Base-by-base conservation (phyloP, 1,284 basidiomycete species). In the Termitomyces sp. region DNA sequence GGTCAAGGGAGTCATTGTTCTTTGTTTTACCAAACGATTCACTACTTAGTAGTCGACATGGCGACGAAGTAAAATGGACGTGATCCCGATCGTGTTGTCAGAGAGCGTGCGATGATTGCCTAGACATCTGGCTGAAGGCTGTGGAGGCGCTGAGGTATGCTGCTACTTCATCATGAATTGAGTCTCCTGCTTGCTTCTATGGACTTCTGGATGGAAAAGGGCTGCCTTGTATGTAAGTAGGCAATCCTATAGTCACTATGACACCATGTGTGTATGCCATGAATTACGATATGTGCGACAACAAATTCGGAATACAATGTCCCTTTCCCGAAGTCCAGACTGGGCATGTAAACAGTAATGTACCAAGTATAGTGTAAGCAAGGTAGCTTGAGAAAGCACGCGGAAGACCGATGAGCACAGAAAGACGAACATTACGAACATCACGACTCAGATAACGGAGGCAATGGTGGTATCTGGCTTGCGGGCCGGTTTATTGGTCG, bases 401-500 rank as follows among this genome's bases (percentile, higher is more conserved):
- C 30, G 54, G n/a, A 64, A 67, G 41, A 21, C 15, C 67, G 56
- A 21, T 62, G 56, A 30, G 2, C n/a, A 47, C n/a, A 33, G 43
- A 39, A 45, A 26, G 34, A 46, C 39, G 30, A 5, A 46, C 12
- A 42, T 26, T 50, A 45, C 24, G 34, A 30, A 36, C 26, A 42
- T 54, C 49, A 60, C 24, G 55, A 49, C 5, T 44, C 50, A 26
- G 65, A 63, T 28, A 64, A 50, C 15, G 65, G 63, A 2, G 67
- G 65, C 46, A 68, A 54, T 5, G 62, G 54, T 21, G 67, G 65
- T 51, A 64, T 56, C 53, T 64, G 60, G 50, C 61, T 61, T 21
- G 56, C 47, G 8, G 59, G 58, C 10, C 64, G 56, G 21, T 59
- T 57, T 10, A 49, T 53, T 17, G 72, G 67, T 52, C 81, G 73